Evolutionary conservation across 1,284 basidiomycete species (phyloP), one percentile per base, ranked within the genome.

Genomic region (Sanguinoderma infundibulare): DNA sequence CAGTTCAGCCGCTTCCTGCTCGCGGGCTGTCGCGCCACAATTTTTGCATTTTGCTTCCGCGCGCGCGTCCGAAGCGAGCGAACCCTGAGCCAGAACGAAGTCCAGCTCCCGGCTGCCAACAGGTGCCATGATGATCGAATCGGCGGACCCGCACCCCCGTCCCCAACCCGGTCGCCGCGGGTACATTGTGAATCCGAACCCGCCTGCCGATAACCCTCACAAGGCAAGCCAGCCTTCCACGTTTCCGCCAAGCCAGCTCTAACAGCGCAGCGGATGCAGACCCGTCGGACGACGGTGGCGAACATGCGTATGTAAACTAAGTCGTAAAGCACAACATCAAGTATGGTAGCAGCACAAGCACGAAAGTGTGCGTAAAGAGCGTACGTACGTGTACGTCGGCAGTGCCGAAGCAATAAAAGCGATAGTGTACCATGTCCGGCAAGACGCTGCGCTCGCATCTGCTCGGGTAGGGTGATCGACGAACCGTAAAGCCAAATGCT

Each of bases 1-100:
- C 47, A 26, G n/a, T 51, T 50, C 47, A 50, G 30, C 47, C 15
- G 28, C 46, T 42, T 53, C 24, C 22, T 14, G 50, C 24, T 30
- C 34, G 7, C 20, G 42, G 54, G 30, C n/a, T 28, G 28, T 28
- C 15, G 35, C 57, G 57, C 57, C 57, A 59, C 57, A 53, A 36
- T 36, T 59, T 53, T 53, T 35, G 12, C 26, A 40, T 30, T 59
- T 59, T 59, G 51, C 57, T 53, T 59, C 57, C 57, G 57, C 57
- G 57, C 57, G 36, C 38, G 7, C 32, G 10, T 14, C 22, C 22
- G 20, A 51, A 51, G 49, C 49, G 32, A 52, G 24, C 50, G 30
- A 53, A 14, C 24, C 22, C 56, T 52, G 56, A 51, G 32, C 49
- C 30, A 35, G 30, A 36, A n/a, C 24, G 49, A 51, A n/a, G 9